Percentiles rank a stretch among this genome's conserved stretches.
Conservation (phyloP, 306 rosid genomes). For the Rubus idaeus region DNA sequence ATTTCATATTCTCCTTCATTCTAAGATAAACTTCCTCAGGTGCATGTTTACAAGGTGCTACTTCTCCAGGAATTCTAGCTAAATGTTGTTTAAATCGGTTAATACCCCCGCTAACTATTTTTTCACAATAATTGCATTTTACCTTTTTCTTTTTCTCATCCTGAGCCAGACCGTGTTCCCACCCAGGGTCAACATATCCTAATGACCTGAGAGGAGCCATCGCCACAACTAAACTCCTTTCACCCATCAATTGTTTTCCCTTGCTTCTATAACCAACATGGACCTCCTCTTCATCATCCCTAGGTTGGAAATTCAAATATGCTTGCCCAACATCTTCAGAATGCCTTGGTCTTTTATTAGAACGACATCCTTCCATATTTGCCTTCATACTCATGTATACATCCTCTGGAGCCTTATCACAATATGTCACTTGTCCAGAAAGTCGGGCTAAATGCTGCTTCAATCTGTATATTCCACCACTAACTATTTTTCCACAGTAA, state of each 20-base stretch:
- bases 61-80: conserved; percentile 99
- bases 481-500: conserved; percentile 93
- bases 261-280: conserved; percentile 66
- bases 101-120: conserved; percentile 93
- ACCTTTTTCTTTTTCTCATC: conserved; percentile 99
- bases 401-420: conserved; percentile 94
- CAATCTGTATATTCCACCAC: conserved; percentile 94
- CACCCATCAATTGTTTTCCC: conserved; percentile 78
- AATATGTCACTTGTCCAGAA: conserved; percentile 94
- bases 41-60: conserved; percentile 91
- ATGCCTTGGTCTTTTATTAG: conserved; percentile 75
- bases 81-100: conserved; percentile 95
- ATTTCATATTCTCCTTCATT: conserved; percentile 96
- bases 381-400: conserved; percentile 86
- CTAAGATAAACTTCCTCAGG: conserved; percentile 85
- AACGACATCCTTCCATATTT: conserved; percentile 80
- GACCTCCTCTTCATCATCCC: conserved; percentile 73
- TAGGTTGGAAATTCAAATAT: conserved; percentile 65
- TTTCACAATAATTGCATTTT: conserved; percentile 88
- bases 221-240: conserved; percentile 49
- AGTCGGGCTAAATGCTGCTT: conserved; percentile 98
- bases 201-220: conserved; percentile 78
- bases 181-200: conserved; percentile 96
- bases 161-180: conserved; percentile 98
- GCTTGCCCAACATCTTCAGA: conserved; percentile 57